Base-by-base conservation (phyloP, 1,139 yeast species). In the Scheffersomyces lignicola region DNA sequence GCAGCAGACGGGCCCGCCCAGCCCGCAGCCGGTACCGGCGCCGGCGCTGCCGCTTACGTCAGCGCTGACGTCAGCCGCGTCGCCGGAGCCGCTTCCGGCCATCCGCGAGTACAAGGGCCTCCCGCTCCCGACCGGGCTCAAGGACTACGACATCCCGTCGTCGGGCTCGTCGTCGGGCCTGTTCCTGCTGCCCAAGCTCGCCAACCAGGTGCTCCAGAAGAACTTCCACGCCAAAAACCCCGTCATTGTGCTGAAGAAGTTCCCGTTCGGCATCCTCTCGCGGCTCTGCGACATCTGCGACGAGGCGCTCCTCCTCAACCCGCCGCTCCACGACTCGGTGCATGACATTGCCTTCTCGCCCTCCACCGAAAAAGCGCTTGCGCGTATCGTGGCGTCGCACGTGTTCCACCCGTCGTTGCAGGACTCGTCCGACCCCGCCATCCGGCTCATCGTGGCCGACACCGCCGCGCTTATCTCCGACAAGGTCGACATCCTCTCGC, bases 221-320 rank as follows among this genome's bases (percentile, higher is more conserved):
- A 56, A 56, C 62, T 31, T 53, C 63, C 39, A 56, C 42, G 39
- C 57, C 43, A 29, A 47, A 49, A 31, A 48, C 48, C 21, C 56
- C 53, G 43, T 60, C 16, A 48, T 58, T n/a, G 59, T 56, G 27
- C 47, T 60, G 4, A 62, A 56, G 38, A 67, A 62, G 43, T 82
- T 83, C 43, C 94, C 92, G 0, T 73, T 82, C 45, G 84, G 84
- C 28, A 73, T 83, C 24, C 60, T 87, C 39, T 84, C 80, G 37
- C 60, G 76, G 43, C 56, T 89, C 24, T 56, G 77, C 7, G 89
- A 84, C 26, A 66, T 84, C 35, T 82, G 94, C 52, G 90, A 87
- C 39, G 83, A 81, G 46, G 92, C 96, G 0, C 62, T 87, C 16
- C 69, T 74, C 29, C 77, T 89, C 11, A 87, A 85, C 47, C 84